Evolutionary conservation across 73 alveolate species (phyloP).

Genomic region (Effrenium voratum): DNA sequence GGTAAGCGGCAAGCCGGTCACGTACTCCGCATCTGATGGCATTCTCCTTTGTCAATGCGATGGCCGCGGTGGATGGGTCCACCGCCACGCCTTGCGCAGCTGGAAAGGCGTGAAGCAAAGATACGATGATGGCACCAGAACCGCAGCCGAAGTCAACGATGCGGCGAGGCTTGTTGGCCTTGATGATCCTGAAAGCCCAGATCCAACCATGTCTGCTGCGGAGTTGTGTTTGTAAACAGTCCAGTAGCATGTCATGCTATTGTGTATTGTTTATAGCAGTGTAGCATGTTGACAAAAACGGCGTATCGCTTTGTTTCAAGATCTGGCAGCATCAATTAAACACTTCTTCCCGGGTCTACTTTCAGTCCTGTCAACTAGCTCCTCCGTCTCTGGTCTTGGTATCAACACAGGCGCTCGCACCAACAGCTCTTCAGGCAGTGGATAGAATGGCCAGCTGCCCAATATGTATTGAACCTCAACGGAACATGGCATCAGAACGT

Average conservation of each 20-base stretch:
- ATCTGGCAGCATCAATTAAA: neutral
- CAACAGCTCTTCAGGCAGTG: constrained; percentile 39
- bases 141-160: constrained; percentile 57
- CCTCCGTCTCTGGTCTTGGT: constrained; percentile 83
- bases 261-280: too few species aligned
- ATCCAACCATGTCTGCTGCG: neutral
- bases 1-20: neutral
- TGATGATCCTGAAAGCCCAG: neutral
- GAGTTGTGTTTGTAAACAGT: too few species aligned
- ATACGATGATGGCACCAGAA: constrained; percentile 58
- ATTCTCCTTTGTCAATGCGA: constrained; percentile 47
- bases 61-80: constrained; percentile 50
- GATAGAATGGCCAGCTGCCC: constrained; percentile 90
- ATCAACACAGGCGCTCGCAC: constrained; percentile 64
- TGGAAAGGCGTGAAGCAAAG: constrained; percentile 45
- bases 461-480: constrained; percentile 76
- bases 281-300: too few species aligned
- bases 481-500: too few species aligned
- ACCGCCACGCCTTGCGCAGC: constrained; percentile 43
- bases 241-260: neutral
- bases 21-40: constrained; percentile 50
- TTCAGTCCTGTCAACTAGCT: constrained; percentile 37
- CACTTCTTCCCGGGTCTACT: neutral
- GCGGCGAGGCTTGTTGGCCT: constrained; percentile 21
- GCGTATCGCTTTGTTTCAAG: neutral